Percentiles rank a stretch among this genome's conserved stretches.
Evolutionary conservation across 2,329 filamentous ascomycete species (phyloP).

Genomic region (Fusarium sp.): DNA sequence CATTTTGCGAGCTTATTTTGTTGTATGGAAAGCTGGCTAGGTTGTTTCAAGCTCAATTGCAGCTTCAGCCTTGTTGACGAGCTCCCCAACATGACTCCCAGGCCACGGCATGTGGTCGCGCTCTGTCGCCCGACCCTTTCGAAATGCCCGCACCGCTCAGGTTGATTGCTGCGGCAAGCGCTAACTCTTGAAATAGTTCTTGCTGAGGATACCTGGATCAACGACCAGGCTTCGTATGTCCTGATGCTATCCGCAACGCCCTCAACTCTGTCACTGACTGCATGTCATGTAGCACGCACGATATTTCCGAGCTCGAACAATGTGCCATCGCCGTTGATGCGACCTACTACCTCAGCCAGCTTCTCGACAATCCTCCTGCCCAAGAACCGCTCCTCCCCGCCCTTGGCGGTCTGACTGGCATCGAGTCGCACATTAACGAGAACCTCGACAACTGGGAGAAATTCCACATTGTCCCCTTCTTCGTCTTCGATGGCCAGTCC

Average conservation of each 20-base stretch:
- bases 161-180: slow-evolving; percentile 11
- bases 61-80: slow-evolving; percentile 24
- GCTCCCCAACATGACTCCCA: slow-evolving; percentile 17
- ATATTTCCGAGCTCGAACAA: slow-evolving; percentile 78
- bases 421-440: slow-evolving; percentile 79
- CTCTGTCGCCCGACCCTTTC: slow-evolving; percentile 7
- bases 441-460: slow-evolving; percentile 80
- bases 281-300: slow-evolving; percentile 61
- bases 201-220: slow-evolving; percentile 55
- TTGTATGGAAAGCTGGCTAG: slow-evolving; percentile 11
- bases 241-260: slow-evolving; percentile 5
- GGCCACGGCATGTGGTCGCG: slow-evolving; percentile 6
- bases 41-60: slow-evolving; percentile 36
- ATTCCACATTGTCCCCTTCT: slow-evolving; percentile 80
- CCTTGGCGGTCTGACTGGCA: slow-evolving; percentile 86
- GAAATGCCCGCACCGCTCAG: slow-evolving; percentile 3
- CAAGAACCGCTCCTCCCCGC: slow-evolving; percentile 92
- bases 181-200: slow-evolving; percentile 49
- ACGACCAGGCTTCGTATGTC: slow-evolving; percentile 53
- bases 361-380: slow-evolving; percentile 76
- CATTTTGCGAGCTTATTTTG: slow-evolving; percentile 13
- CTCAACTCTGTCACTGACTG: slow-evolving; percentile 35
- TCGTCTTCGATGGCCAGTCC: slow-evolving; percentile 92
- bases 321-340: slow-evolving; percentile 88
- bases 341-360: slow-evolving; percentile 84